Conservation (phyloP, 2,329 filamentous ascomycete species). For the Penicillium sp. region DNA sequence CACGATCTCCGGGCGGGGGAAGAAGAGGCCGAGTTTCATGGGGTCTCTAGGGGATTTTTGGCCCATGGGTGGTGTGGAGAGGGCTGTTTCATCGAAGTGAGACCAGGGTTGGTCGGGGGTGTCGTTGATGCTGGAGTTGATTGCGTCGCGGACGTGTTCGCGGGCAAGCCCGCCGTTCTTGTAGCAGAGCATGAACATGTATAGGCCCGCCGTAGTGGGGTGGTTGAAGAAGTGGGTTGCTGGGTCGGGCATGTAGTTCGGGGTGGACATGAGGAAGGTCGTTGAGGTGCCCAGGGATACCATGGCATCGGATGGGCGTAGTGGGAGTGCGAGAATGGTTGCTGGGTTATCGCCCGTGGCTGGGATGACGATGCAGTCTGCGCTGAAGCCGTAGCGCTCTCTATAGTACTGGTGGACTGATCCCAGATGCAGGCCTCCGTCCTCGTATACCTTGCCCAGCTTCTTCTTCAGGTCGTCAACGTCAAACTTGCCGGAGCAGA, state of each 20-base stretch:
- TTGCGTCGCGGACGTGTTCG: slow-evolving; percentile 80
- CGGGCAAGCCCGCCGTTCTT: slow-evolving; percentile 95
- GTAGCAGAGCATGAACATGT: slow-evolving; percentile 99
- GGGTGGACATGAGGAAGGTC: slow-evolving; percentile 96
- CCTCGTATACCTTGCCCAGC: slow-evolving; percentile 75
- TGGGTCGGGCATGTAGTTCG: slow-evolving; percentile 84
- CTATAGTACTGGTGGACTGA: slow-evolving; percentile 77
- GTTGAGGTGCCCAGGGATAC: slow-evolving; percentile 93
- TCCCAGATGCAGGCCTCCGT: slow-evolving; percentile 80
- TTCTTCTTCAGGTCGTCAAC: slow-evolving; percentile 70
- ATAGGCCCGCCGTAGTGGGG: slow-evolving; percentile 82
- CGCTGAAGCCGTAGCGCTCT: slow-evolving; percentile 72
- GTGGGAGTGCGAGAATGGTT: slow-evolving; percentile 86
- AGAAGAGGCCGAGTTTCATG: slow-evolving; percentile 92
- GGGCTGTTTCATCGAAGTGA: slow-evolving; percentile 73
- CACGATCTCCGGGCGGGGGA: slow-evolving; percentile 92
- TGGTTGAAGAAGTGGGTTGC: slow-evolving; percentile 98
- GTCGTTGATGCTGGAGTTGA: slow-evolving; percentile 58
- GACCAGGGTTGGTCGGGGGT: slow-evolving; percentile 66
- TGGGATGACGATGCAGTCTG: slow-evolving; percentile 74
- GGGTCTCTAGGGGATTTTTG: slow-evolving; percentile 56
- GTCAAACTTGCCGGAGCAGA: slow-evolving; percentile 69
- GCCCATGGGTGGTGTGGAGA: slow-evolving; percentile 69
- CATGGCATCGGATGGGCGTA: slow-evolving; percentile 87
- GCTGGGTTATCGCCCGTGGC: slow-evolving; percentile 97